Base-by-base conservation (phyloP, 345 rosid species). In the Combretum micranthum region DNA sequence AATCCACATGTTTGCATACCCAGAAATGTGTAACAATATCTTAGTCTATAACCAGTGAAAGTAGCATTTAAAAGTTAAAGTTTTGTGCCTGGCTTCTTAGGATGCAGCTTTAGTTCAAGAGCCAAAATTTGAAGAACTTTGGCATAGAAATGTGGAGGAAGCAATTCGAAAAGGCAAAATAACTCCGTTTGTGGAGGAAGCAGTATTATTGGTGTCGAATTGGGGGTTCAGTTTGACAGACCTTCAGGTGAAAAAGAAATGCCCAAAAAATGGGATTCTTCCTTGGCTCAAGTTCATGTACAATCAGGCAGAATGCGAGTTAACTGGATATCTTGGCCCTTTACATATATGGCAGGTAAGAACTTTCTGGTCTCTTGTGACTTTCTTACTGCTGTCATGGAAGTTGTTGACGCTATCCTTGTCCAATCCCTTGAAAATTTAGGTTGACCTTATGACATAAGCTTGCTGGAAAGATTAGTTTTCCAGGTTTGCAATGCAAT, bases 261-360 rank as follows among this genome's bases (percentile, higher is more conserved):
- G 97, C 71, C 75, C 52, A 61, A 63, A 68, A 43, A 77, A 64
- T 51, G 84, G 97, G 19, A 57, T 93, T 60, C 80, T 93, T 56
- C 77, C 79, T 49, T 89, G 96, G 99, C 83, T 93, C 63, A 77
- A 62, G 72, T 85, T 86, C 42, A 73, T 93, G 69, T 83, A 81
- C 81, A 81, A 74, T 65, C 80, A 81, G 65, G 80, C 77, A 37
- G 87, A 88, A 62, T 93, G 97, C 62, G 89, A 83, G 61, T 70
- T 81, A 67, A 60, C 65, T 0, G 99, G 99, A 55, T 88, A 80
- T 72, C 80, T 67, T 19, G 79, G 78, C 50, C 91, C 99, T 13
- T 73, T 88, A 62, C 97, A 93, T 73, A 70, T 93, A 61, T 88
- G 99, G 99, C 99, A 88, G 99, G 99, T 93, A 59, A 72, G 84